Evolutionary conservation across 1,284 basidiomycete genomes (phyloP), one percentile per base, ranked within the genome.

Genomic region (Somion occarium): DNA sequence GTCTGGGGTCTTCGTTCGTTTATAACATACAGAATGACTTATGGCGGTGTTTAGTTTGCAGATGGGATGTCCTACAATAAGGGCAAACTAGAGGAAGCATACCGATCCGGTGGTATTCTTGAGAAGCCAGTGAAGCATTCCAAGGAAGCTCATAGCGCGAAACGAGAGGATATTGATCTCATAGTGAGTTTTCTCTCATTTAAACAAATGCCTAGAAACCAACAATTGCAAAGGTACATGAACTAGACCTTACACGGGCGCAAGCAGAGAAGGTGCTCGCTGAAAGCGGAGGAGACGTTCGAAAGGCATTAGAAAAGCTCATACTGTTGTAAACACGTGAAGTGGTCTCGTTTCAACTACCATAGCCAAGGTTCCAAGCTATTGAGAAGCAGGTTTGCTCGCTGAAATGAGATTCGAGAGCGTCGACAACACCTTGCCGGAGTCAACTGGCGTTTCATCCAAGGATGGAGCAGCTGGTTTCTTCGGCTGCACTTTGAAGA

Each of bases 21-120:
- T n/a, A 41, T 15, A n/a, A 26, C 26, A 11, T 48, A 9, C 30
- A 49, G 7, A 25, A 12, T 20, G 30, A 46, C 39, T 7, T 12
- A 37, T 20, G n/a, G n/a, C n/a, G n/a, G n/a, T n/a, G n/a, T 49
- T 20, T 52, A 87, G 83, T 87, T 80, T 60, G 68, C 66, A 26
- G 84, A 87, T 62, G 83, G 84, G 3, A 76, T 77, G 45, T 74
- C 83, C 5, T 87, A 85, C 61, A 80, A 78, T 26, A 87, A 85
- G 63, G 71, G 72, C 48, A 82, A 80, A 63, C 71, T 87, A 66
- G 82, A 85, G 55, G 81, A 83, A 49, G 81, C 79, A 5, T 80
- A 79, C 59, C 71, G 73, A n/a, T 75, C 73, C 23, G 78, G 79
- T 0, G 78, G 79, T 0, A 62, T 84, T 46, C 70, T 85, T 37